These are phyloP conservation scores for Clitoria ternatea DNA, from an alignment of 306 rosid species.

Conservation along the genomic window DNA sequence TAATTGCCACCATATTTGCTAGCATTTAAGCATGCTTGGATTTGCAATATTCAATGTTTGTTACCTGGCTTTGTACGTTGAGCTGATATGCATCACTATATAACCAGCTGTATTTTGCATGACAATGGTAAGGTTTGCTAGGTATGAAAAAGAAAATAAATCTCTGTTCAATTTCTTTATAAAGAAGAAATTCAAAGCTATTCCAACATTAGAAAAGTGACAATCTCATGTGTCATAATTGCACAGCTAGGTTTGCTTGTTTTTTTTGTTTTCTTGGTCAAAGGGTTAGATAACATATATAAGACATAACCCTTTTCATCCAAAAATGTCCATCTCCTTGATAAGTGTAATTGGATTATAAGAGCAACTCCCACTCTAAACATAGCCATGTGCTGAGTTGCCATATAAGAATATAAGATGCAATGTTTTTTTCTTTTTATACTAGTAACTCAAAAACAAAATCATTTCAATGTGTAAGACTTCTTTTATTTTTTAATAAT, in stretches of 20 bases:
- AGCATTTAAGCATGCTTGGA: not conserved
- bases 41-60: not conserved
- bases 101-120: conserved; percentile 19
- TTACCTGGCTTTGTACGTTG: conserved; percentile 13
- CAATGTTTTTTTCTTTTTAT: no score
- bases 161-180: conserved; percentile 1
- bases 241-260: conserved; percentile 1
- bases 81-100: conserved; percentile 10
- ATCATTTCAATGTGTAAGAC: no score
- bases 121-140: not conserved
- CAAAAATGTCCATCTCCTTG: not conserved
- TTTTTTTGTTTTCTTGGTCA: not conserved
- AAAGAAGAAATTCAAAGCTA: not conserved
- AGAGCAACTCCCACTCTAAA: no score
- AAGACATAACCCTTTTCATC: not conserved
- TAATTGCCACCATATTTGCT: no score
- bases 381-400: no score
- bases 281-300: not conserved
- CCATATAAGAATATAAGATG: no score
- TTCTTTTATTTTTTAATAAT: no score
- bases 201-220: not conserved
- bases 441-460: no score
- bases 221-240: conserved; percentile 11
- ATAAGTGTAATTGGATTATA: not conserved
- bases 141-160: not conserved